Evolutionary conservation across 495 filamentous ascomycete species (phyloP), one percentile per base, ranked within the genome.

Genomic region (Glarea lozoyensis): DNA sequence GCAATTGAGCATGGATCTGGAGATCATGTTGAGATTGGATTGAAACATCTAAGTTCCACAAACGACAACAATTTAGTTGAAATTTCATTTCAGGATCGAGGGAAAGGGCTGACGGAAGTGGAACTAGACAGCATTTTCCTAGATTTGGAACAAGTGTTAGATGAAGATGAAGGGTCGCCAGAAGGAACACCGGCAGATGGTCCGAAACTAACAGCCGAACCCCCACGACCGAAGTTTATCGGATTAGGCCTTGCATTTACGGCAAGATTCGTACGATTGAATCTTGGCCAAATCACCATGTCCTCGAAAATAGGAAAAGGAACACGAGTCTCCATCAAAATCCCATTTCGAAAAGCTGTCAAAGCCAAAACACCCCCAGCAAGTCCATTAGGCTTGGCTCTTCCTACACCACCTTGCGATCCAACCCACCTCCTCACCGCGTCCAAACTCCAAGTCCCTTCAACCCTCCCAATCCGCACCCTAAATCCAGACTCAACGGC

Each of bases 161-260:
- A 50, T 21, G 40, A 45, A n/a, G 41, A 40, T n/a, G 67, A 72
- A 19, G 7, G 4, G 17, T 45, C 45, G 9, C 40, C 53, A 12
- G 53, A 66, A 2, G 50, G 49, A 3, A 38, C 53, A 4, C 43
- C 53, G 7, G 56, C 59, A 2, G 53, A 62, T 1, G 13, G 62
- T 1, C 10, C 52, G 59, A 11, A 46, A 53, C 27, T 18, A 43
- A 10, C 19, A 27, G 27, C 10, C 10, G 16, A 16, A 24, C n/a
- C n/a, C n/a, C n/a, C n/a, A n/a, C n/a, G n/a, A n/a, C n/a, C n/a
- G n/a, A n/a, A n/a, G n/a, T n/a, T n/a, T n/a, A 57, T 96, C 2
- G 89, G 89, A 0, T 66, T 96, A 2, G 89, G 88, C 1, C 72
- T 96, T 17, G 89, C 89, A 0, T 64, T 92, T 2, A 86, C 92